Evolutionary conservation across 2,329 filamentous ascomycete species (phyloP).

Genomic region (Curvularia spicifera): DNA sequence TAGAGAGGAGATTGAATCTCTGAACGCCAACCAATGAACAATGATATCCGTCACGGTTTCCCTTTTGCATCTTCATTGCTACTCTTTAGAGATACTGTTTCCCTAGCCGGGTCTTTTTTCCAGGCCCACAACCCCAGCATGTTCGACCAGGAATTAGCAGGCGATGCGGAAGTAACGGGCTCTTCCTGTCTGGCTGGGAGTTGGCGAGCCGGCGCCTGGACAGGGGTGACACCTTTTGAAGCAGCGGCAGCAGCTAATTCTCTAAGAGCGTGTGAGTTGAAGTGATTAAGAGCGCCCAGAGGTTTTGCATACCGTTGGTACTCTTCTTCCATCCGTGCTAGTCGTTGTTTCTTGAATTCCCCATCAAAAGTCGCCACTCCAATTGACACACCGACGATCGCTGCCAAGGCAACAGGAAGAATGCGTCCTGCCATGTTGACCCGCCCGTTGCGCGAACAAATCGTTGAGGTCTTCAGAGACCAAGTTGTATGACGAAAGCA

Average conservation of each 20-base stretch:
- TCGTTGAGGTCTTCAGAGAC: background rate
- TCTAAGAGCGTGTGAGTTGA: slow-evolving; percentile 27
- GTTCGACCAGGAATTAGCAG: slow-evolving; percentile 35
- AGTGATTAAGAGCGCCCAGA: background rate
- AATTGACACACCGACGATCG: slow-evolving; percentile 41
- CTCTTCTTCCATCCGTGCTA: slow-evolving; percentile 42
- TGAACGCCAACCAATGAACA: slow-evolving; percentile 24
- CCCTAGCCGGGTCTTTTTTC: slow-evolving; percentile 47
- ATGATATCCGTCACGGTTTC: slow-evolving; percentile 58
- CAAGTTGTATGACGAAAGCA: slow-evolving; percentile 28
- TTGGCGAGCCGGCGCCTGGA: slow-evolving; percentile 20
- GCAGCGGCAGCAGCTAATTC: slow-evolving; percentile 35
- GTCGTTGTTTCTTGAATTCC: slow-evolving; percentile 44
- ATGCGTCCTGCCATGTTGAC: slow-evolving; percentile 42
- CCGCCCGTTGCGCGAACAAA: background rate
- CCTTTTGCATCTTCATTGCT: slow-evolving; percentile 64
- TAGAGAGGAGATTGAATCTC: slow-evolving; percentile 60
- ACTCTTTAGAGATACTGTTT: slow-evolving; percentile 62
- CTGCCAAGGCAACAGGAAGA: slow-evolving; percentile 42
- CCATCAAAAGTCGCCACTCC: slow-evolving; percentile 44
- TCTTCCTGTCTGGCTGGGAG: slow-evolving; percentile 20
- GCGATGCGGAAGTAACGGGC: slow-evolving; percentile 11
- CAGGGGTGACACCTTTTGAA: slow-evolving; percentile 23
- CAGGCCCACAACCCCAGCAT: slow-evolving; percentile 45
- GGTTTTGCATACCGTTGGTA: slow-evolving; percentile 36